These are phyloP conservation scores for Coniochaeta sp. DNA, from an alignment of 2,329 filamentous ascomycete species.

Conservation along the genomic window DNA sequence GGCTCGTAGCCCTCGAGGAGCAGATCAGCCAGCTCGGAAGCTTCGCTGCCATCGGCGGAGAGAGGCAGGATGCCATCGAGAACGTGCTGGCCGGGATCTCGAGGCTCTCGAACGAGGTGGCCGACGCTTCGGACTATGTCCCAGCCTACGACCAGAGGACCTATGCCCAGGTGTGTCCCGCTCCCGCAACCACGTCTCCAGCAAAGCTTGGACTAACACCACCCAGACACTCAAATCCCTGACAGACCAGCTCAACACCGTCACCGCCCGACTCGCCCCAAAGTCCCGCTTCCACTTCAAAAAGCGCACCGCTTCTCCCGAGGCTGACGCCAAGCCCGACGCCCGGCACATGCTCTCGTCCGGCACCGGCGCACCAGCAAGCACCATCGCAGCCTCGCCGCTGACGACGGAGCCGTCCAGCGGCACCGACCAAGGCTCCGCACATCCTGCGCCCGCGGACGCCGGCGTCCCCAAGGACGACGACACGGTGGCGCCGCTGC, in stretches of 20 bases:
- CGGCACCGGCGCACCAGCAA: conserved; percentile 3
- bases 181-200: background rate
- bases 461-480: background rate
- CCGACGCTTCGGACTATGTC: conserved; percentile 73
- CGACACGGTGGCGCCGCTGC: conserved; percentile 28
- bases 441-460: background rate
- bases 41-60: conserved; percentile 57
- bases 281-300: conserved; percentile 81
- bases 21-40: conserved; percentile 63
- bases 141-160: conserved; percentile 85
- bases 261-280: conserved; percentile 60
- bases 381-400: conserved; percentile 13
- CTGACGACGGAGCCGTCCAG: conserved; percentile 3
- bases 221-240: conserved; percentile 69
- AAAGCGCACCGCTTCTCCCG: conserved; percentile 12
- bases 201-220: background rate
- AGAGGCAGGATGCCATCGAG: conserved; percentile 75
- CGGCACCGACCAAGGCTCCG: background rate
- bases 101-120: conserved; percentile 73
- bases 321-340: conserved; percentile 30
- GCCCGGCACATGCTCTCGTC: conserved; percentile 25
- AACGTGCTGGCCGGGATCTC: conserved; percentile 74
- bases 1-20: conserved; percentile 59
- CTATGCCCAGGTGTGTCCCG: conserved; percentile 61
- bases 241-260: conserved; percentile 69